Evolutionary conservation across 495 filamentous ascomycete genomes (phyloP).

Genomic region (Aspergillus biplanus): DNA sequence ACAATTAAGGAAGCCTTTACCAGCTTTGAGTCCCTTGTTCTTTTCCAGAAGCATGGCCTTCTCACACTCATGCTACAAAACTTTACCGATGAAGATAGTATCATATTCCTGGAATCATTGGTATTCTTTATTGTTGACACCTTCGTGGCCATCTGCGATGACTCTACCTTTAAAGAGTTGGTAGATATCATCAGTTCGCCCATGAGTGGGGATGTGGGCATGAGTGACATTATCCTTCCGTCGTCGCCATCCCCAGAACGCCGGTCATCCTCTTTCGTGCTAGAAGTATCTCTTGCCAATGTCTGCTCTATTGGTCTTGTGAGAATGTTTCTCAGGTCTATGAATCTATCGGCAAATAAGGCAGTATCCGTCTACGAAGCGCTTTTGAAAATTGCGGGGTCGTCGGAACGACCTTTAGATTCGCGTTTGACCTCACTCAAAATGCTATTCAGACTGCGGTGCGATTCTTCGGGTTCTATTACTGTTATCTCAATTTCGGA

Average conservation of each 20-base stretch:
- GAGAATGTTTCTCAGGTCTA: conserved; percentile 47
- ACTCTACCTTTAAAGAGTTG: conserved; percentile 38
- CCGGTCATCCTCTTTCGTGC: conserved; percentile 36
- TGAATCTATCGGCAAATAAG: conserved; percentile 45
- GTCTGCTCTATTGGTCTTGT: conserved; percentile 49
- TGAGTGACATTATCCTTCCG: conserved; percentile 25
- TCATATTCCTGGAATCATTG: conserved; percentile 53
- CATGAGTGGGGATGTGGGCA: conserved; percentile 40
- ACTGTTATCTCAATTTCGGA: conserved; percentile 68
- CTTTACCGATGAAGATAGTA: conserved; percentile 51
- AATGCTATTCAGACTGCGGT: conserved; percentile 80
- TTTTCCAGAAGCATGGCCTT: conserved; percentile 42
- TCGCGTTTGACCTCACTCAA: conserved; percentile 82
- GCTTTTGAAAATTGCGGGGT: conserved; percentile 43
- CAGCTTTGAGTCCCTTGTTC: conserved; percentile 44
- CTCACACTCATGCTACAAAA: conserved; percentile 45
- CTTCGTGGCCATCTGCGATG: conserved; percentile 34
- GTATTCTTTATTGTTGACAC: conserved; percentile 48
- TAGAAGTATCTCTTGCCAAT: conserved; percentile 47
- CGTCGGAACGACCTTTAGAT: conserved; percentile 53
- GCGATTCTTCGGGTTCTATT: conserved; percentile 74
- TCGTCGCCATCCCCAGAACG: conserved; percentile 32
- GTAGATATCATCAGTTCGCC: conserved; percentile 40
- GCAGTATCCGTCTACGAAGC: conserved; percentile 44
- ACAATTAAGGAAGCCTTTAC: conserved; percentile 68